phyloP scores from a whole-genome alignment of 768 basidiomycete species.

The Gelatoporia subvermispora region DNA sequence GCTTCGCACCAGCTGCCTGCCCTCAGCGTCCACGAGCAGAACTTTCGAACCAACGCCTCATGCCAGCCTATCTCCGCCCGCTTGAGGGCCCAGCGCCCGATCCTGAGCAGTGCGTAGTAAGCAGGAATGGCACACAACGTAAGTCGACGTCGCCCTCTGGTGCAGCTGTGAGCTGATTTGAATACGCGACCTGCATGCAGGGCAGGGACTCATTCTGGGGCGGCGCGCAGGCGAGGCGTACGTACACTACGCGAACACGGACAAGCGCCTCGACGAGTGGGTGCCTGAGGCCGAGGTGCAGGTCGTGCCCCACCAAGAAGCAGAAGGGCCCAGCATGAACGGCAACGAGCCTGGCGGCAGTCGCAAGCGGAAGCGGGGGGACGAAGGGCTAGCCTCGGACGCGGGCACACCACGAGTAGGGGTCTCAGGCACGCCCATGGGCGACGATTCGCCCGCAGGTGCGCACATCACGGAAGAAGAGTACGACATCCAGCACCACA shows the following conservation, averaged over 20 bases:
- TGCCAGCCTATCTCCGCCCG: slow-evolving; percentile 10
- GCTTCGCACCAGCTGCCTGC: no score
- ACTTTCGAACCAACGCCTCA: slow-evolving; percentile 6
- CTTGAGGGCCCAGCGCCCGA: slow-evolving; percentile 6
- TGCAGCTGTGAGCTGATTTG: background rate
- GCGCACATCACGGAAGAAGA: slow-evolving; percentile 59
- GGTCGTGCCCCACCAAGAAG: slow-evolving; percentile 18
- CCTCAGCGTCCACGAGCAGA: background rate
- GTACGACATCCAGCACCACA: slow-evolving; percentile 62
- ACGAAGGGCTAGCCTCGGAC: slow-evolving; percentile 5
- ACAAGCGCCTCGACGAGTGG: slow-evolving; percentile 78
- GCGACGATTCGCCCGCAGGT: slow-evolving; percentile 10
- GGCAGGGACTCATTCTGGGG: slow-evolving; percentile 48
- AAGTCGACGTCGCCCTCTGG: slow-evolving; percentile 4
- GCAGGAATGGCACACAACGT: slow-evolving; percentile 16
- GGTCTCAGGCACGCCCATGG: slow-evolving; percentile 9
- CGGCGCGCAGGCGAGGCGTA: slow-evolving; percentile 49
- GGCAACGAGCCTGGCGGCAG: slow-evolving; percentile 6
- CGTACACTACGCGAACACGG: slow-evolving; percentile 67
- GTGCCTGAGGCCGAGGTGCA: slow-evolving; percentile 42
- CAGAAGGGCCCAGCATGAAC: background rate
- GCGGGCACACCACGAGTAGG: background rate
- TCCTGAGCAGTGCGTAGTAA: slow-evolving; percentile 13
- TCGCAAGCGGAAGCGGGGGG: slow-evolving; percentile 23
- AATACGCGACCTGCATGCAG: slow-evolving; percentile 22